A percentile compares a stretch with the other conserved stretches of the same genome.
phyloP scores from a whole-genome alignment of 2,329 filamentous ascomycete genomes.

The Monilinia vaccinii-corymbosi region DNA sequence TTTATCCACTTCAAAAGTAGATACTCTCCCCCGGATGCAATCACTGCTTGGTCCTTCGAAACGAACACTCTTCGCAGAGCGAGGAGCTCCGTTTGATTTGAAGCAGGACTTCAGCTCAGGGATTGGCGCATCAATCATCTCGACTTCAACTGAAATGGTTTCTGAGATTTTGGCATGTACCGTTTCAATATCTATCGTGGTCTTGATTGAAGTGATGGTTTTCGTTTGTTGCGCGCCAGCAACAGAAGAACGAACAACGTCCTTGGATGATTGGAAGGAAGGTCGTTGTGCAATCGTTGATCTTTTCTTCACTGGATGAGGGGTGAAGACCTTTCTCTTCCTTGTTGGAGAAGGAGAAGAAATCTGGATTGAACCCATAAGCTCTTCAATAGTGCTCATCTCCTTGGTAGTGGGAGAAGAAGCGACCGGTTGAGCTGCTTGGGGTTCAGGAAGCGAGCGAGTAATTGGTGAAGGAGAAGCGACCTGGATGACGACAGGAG shows the following conservation, averaged over 20 bases:
- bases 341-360: neutral
- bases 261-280: neutral
- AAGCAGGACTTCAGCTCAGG: slow-evolving; percentile 6
- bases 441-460: neutral
- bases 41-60: slow-evolving; percentile 2
- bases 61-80: neutral
- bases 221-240: slow-evolving; percentile 3
- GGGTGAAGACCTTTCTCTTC: neutral
- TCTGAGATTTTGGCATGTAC: slow-evolving; percentile 4
- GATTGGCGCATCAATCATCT: neutral
- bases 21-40: neutral
- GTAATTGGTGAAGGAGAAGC: neutral
- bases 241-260: neutral
- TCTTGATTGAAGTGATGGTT: neutral
- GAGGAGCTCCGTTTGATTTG: neutral
- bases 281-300: neutral
- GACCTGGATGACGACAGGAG: neutral
- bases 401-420: neutral
- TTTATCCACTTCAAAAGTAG: neutral
- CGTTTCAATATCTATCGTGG: neutral
- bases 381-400: neutral
- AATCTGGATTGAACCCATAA: neutral
- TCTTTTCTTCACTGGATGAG: neutral
- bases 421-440: neutral
- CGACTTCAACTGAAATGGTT: neutral